Evolutionary conservation across 345 rosid species (phyloP).

Genomic region (Hypericum androsaemum): DNA sequence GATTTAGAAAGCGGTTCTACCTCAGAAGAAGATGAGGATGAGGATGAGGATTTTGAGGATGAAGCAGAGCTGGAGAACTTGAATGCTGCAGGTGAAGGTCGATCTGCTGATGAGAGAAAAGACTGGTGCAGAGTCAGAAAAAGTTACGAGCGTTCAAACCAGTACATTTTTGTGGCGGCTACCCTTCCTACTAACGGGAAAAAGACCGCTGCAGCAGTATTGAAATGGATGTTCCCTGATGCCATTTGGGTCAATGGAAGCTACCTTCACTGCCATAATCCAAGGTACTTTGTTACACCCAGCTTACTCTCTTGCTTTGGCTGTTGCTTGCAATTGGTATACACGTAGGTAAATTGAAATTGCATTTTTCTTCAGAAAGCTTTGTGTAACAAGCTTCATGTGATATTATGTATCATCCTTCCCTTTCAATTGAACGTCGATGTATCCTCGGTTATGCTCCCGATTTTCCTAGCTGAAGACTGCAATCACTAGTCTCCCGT

Average conservation of each 20-base stretch:
- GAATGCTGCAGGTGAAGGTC: constrained; percentile 22
- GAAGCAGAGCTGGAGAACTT: constrained; percentile 21
- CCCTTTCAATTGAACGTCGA: no score
- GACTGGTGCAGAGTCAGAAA: constrained; percentile 83
- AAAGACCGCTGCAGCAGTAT: constrained; percentile 80
- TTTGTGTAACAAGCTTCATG: no score
- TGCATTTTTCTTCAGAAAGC: neutral
- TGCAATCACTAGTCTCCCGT: no score
- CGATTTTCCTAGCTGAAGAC: neutral
- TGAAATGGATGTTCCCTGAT: constrained; percentile 85
- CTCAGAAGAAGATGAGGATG: no score
- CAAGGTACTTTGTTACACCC: constrained; percentile 47
- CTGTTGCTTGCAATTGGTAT: constrained; percentile 4
- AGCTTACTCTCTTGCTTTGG: no score
- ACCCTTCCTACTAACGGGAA: constrained; percentile 91
- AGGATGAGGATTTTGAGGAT: constrained; percentile 34
- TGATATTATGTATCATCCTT: no score
- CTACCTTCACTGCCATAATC: constrained; percentile 88
- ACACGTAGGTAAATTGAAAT: neutral
- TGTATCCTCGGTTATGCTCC: no score
- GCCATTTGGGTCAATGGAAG: constrained; percentile 82
- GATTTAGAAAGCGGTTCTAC: no score
- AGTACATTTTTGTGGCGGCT: constrained; percentile 91
- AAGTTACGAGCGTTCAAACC: constrained; percentile 69
- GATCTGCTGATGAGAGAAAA: constrained; percentile 23